Evolutionary conservation across 345 rosid species (phyloP), one percentile per base, ranked within the genome.

Genomic region (Barbarea vulgaris): DNA sequence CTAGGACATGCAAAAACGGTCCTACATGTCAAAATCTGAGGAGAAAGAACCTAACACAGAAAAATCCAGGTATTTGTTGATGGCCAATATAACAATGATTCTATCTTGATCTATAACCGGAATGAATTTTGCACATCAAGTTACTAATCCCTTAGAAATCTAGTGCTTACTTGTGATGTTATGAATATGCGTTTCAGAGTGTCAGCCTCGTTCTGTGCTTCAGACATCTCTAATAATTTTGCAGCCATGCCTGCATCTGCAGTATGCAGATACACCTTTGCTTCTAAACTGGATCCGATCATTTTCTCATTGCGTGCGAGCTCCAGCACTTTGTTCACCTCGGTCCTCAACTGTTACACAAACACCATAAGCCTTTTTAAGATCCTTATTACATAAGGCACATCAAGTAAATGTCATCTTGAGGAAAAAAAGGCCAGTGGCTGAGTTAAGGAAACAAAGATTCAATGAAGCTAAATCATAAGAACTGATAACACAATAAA

Each of bases 231-330:
- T 24, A 51, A 69, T 67, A 94, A 69, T 73, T 74, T 84, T 50
- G 91, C 80, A 41, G 89, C 85, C 69, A 90, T 83, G 67, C 22
- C 73, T 34, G 83, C 80, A 82, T 94, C 87, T n/a, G 83, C 74
- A 2, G 90, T 75, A 67, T 82, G 82, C 24, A 91, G 65, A 76
- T 84, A 87, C 65, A 91, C 98, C 79, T 91, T 89, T 44, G 98
- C 97, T 69, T 94, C 98, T 66, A 94, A 80, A 85, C 97, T 91
- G 9, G 98, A 91, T 70, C 97, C 98, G 11, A 94, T 94, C 73
- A 91, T 67, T 81, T 91, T 94, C 76, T 74, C 90, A 5, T 77
- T 80, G 42, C 97, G 95, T 84, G 97, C 98, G 58, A 81, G 75
- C 86, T 90, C 98, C 79, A 94, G 64, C 62, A 90, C 93, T 73